Conservation (phyloP, 2,329 filamentous ascomycete species). For the Dactylonectria estremocensis region DNA sequence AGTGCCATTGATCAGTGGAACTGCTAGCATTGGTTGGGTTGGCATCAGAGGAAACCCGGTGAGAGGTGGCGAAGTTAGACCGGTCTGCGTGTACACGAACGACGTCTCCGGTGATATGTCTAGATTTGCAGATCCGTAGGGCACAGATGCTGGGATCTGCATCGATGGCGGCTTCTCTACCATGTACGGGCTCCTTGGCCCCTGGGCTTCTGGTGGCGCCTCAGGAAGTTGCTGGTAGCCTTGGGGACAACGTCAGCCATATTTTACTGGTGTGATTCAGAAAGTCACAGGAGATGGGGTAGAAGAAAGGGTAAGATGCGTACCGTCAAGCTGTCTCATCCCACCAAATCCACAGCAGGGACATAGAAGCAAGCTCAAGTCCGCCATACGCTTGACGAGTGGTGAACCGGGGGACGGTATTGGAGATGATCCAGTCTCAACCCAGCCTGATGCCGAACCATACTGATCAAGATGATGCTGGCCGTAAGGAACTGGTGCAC, state of each 20-base stretch:
- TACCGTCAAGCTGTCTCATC: slow-evolving; percentile 51
- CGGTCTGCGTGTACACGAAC: slow-evolving; percentile 39
- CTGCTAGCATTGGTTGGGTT: slow-evolving; percentile 36
- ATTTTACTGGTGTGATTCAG: background rate
- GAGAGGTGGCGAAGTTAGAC: slow-evolving; percentile 39
- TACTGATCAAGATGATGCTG: slow-evolving; percentile 42
- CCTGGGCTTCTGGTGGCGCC: slow-evolving; percentile 46
- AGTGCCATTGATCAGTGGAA: slow-evolving; percentile 35
- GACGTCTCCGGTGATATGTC: slow-evolving; percentile 31
- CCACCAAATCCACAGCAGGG: slow-evolving; percentile 51
- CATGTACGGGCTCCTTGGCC: slow-evolving; percentile 51
- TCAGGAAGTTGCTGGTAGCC: slow-evolving; percentile 54
- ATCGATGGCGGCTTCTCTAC: slow-evolving; percentile 49
- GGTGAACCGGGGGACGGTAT: slow-evolving; percentile 45
- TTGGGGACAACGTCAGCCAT: slow-evolving; percentile 42
- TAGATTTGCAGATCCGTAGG: slow-evolving; percentile 36
- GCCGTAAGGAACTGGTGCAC: slow-evolving; percentile 39
- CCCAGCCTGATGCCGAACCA: slow-evolving; percentile 42
- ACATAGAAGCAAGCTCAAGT: slow-evolving; percentile 50
- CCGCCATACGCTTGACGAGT: slow-evolving; percentile 49
- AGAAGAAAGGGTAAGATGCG: slow-evolving; percentile 26
- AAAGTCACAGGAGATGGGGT: background rate
- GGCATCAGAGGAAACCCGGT: slow-evolving; percentile 42
- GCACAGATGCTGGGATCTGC: slow-evolving; percentile 38
- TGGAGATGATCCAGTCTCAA: slow-evolving; percentile 39